A percentile compares a stretch with the other conserved stretches of the same genome.
Evolutionary conservation across 768 basidiomycete genomes (phyloP).

Genomic region (Lyophyllum decastes): DNA sequence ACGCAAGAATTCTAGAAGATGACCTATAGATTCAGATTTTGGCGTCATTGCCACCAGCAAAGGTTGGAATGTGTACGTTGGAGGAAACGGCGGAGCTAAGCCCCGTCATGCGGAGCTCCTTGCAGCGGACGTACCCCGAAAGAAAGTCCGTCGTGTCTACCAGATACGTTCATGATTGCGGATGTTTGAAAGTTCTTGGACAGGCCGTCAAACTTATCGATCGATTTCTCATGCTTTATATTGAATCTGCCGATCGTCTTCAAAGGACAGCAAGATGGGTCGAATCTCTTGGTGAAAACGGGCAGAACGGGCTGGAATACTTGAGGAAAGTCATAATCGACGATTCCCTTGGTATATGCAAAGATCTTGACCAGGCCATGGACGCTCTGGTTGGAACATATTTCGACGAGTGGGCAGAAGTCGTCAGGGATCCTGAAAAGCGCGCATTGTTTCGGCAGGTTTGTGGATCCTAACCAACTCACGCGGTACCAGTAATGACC

Average conservation of each 20-base stretch:
- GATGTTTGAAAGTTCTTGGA: neutral
- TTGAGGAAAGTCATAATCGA: constrained; percentile 65
- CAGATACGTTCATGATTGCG: neutral
- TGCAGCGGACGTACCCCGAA: constrained; percentile 65
- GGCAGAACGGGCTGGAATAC: neutral
- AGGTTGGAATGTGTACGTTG: constrained; percentile 61
- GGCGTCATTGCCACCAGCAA: constrained; percentile 78
- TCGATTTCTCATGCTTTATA: constrained; percentile 68
- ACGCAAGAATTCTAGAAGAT: neutral
- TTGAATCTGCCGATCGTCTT: constrained; percentile 70
- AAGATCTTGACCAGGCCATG: constrained; percentile 68
- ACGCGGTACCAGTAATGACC: constrained; percentile 31
- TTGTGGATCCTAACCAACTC: constrained; percentile 40
- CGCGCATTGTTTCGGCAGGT: constrained; percentile 19
- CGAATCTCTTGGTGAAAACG: constrained; percentile 46
- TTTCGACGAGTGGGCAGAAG: constrained; percentile 69
- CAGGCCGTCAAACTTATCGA: constrained; percentile 46
- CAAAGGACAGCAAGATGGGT: constrained; percentile 77
- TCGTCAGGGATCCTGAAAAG: constrained; percentile 42
- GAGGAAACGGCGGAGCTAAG: constrained; percentile 69
- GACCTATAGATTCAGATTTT: constrained; percentile 45
- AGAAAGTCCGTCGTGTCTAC: constrained; percentile 37
- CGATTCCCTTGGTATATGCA: constrained; percentile 73
- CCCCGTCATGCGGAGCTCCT: constrained; percentile 66
- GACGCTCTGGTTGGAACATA: constrained; percentile 64